Conservation (phyloP, 345 rosid species). For the Luvunga scandens region DNA sequence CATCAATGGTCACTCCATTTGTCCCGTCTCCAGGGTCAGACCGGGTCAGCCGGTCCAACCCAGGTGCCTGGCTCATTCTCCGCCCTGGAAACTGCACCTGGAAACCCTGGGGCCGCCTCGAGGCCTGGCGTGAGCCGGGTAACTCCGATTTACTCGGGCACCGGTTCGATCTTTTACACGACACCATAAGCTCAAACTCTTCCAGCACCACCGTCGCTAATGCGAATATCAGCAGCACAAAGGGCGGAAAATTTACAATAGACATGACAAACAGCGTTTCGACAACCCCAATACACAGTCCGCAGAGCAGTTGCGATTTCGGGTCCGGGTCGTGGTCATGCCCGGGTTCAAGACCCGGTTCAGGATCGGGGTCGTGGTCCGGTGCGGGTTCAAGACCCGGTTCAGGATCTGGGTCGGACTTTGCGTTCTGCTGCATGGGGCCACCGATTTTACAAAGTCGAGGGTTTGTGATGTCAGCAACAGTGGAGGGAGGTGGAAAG, state of each 20-base stretch:
- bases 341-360: slow-evolving; percentile 46
- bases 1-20: slow-evolving; percentile 97
- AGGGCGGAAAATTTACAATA: slow-evolving; percentile 74
- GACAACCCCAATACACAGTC: slow-evolving; percentile 62
- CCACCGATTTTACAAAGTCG: slow-evolving; percentile 25
- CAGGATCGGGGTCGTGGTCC: slow-evolving; percentile 68
- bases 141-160: slow-evolving; percentile 62
- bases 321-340: slow-evolving; percentile 56
- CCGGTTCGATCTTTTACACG: slow-evolving; percentile 76
- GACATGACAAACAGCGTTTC: slow-evolving; percentile 51
- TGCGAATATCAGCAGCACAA: slow-evolving; percentile 54
- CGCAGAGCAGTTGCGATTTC: slow-evolving; percentile 82
- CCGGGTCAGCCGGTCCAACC: slow-evolving; percentile 75
- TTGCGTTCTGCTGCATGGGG: slow-evolving; percentile 34
- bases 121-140: slow-evolving; percentile 79
- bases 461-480: slow-evolving; percentile 91
- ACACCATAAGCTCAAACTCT: slow-evolving; percentile 34
- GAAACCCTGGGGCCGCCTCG: slow-evolving; percentile 96
- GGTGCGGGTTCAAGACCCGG: slow-evolving; percentile 46
- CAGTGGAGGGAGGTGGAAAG: slow-evolving; percentile 57
- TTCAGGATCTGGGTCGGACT: slow-evolving; percentile 79
- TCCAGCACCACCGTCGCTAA: slow-evolving; percentile 32
- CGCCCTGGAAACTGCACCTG: slow-evolving; percentile 78
- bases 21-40: slow-evolving; percentile 89
- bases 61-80: slow-evolving; percentile 93